phyloP scores from a whole-genome alignment of 352 stramenopile genomes.

The Globisporangium cederbergense region DNA sequence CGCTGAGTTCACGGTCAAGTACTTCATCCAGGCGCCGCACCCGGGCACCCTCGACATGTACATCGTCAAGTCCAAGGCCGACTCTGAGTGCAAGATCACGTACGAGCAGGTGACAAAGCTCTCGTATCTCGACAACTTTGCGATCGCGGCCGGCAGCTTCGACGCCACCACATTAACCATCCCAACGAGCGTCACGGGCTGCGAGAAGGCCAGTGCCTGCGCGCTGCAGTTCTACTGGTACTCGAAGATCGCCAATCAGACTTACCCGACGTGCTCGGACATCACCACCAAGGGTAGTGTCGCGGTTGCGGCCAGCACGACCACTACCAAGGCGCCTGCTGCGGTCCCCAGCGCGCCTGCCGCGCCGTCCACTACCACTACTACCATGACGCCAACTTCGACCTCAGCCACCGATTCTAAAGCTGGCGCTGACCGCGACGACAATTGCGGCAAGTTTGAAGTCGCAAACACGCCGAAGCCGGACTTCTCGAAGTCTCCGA shows the following conservation, averaged over 20 bases:
- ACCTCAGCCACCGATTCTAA: too few relatives aligned
- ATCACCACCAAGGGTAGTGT: constrained; percentile 1
- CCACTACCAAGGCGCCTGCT: neutral
- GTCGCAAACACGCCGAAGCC: too few relatives aligned
- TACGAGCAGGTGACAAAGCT: constrained; percentile 38
- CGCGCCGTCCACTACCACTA: too few relatives aligned
- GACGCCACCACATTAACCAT: constrained; percentile 38
- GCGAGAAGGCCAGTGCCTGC: constrained; percentile 38
- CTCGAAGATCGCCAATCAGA: constrained; percentile 52
- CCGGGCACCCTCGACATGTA: constrained; percentile 45
- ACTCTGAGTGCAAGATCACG: constrained; percentile 37
- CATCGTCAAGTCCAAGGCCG: constrained; percentile 50
- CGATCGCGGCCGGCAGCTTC: constrained; percentile 26
- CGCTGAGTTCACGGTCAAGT: constrained; percentile 42
- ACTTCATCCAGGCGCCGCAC: constrained; percentile 52
- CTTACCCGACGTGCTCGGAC: constrained; percentile 49
- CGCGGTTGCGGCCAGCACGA: neutral
- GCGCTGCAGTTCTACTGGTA: constrained; percentile 65
- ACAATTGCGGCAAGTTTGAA: too few relatives aligned
- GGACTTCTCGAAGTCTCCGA: too few relatives aligned
- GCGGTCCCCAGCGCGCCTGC: too few relatives aligned
- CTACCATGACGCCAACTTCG: too few relatives aligned
- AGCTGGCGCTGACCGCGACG: too few relatives aligned
- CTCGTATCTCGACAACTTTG: constrained; percentile 41
- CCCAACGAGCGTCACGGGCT: constrained; percentile 38